These are phyloP conservation scores for Puccinia novopanici DNA, from an alignment of 1,284 basidiomycete species.

Conservation along the genomic window DNA sequence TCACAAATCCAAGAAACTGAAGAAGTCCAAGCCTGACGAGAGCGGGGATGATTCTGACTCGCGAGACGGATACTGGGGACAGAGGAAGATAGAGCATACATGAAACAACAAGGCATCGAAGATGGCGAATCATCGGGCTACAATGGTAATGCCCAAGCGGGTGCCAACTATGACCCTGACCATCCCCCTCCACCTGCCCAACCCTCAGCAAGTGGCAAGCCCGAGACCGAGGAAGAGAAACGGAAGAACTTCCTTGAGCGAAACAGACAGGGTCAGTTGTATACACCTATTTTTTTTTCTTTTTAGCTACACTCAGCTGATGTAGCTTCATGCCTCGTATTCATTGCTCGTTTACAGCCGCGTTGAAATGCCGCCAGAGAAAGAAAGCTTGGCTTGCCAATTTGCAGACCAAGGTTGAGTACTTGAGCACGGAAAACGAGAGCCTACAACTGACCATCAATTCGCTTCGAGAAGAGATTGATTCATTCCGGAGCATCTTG, in stretches of 20 bases:
- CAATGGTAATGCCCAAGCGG: neutral
- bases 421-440: conserved; percentile 86
- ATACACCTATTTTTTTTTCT: no score
- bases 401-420: conserved; percentile 90
- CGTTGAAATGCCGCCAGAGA: conserved; percentile 95
- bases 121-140: conserved; percentile 8
- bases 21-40: conserved; percentile 31
- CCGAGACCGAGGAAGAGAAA: conserved; percentile 94
- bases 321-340: no score
- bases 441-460: conserved; percentile 68
- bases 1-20: conserved; percentile 23
- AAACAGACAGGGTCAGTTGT: conserved; percentile 82
- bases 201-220: conserved; percentile 64
- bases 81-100: conserved; percentile 24
- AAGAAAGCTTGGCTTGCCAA: conserved; percentile 97
- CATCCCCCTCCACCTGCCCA: neutral
- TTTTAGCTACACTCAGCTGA: neutral
- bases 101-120: conserved; percentile 2
- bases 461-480: conserved; percentile 65
- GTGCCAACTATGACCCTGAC: conserved; percentile 5
- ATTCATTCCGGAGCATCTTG: conserved; percentile 63
- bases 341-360: conserved; percentile 66
- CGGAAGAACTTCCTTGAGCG: conserved; percentile 88
- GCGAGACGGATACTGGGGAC: conserved; percentile 28
- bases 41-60: conserved; percentile 40